Conservation (phyloP, 192 early-diverging fungal genomes). For the Coemansia sp. region DNA sequence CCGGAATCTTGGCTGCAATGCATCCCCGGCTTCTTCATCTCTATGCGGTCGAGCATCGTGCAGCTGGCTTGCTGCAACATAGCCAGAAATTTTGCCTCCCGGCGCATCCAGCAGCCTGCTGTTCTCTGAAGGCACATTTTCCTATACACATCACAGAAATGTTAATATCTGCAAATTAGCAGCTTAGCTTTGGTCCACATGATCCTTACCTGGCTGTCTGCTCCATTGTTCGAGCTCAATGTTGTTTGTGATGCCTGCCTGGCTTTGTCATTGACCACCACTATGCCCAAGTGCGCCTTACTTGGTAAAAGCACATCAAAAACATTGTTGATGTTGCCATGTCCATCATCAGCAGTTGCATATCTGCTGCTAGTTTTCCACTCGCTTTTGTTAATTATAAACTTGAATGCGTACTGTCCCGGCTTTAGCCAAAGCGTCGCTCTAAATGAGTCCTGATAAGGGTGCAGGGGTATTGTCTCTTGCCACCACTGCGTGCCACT, state of each 20-base stretch:
- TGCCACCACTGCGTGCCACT: conserved; percentile 33
- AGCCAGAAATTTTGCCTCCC: neutral
- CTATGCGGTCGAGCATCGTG: conserved; percentile 1
- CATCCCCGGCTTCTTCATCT: neutral
- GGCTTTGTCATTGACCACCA: neutral
- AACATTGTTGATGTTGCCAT: conserved; percentile 44
- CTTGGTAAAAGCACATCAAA: conserved; percentile 11
- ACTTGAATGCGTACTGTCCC: conserved; percentile 49
- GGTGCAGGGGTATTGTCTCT: conserved; percentile 26
- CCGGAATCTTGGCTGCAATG: neutral
- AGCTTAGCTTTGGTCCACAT: neutral
- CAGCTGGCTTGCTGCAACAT: neutral
- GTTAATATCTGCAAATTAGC: conserved; percentile 2
- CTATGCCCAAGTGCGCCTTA: conserved; percentile 1
- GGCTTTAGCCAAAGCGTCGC: conserved; percentile 26
- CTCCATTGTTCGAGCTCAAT: conserved; percentile 2
- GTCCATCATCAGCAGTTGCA: conserved; percentile 22
- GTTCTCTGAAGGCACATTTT: conserved; percentile 1
- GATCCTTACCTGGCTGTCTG: neutral
- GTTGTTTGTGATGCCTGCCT: neutral
- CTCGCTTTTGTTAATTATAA: conserved; percentile 35
- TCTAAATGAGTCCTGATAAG: conserved; percentile 1
- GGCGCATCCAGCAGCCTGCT: conserved; percentile 5
- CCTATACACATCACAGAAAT: neutral
- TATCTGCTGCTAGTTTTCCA: conserved; percentile 37